Evolutionary conservation across 73 alveolate genomes (phyloP).

Genomic region (Uronychia binucleata): DNA sequence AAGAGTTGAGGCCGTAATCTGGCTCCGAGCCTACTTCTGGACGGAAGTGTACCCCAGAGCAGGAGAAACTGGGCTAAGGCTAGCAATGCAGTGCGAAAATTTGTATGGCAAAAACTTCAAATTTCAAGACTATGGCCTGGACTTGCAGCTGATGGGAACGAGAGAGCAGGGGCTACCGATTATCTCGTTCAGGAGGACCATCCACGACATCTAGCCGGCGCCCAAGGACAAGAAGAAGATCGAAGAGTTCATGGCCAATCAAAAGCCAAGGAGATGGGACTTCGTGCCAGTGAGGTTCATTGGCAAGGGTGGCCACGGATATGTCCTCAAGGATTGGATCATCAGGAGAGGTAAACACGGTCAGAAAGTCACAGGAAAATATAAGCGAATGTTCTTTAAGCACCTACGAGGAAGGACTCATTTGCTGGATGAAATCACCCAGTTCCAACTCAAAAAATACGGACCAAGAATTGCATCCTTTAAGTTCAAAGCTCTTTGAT

Average conservation of each 20-base stretch:
- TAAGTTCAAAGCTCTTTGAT: not conserved
- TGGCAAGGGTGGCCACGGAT: constrained; percentile 57
- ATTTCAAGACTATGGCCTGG: constrained; percentile 77
- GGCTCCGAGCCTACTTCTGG: constrained; percentile 60
- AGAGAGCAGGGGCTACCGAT: constrained; percentile 29
- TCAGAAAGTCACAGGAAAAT: constrained; percentile 29
- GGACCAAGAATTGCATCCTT: constrained; percentile 10
- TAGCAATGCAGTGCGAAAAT: constrained; percentile 60
- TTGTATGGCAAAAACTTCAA: constrained; percentile 51
- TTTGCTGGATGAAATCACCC: not conserved
- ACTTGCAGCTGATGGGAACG: constrained; percentile 48
- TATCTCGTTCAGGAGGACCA: not conserved
- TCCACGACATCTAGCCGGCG: constrained; percentile 51
- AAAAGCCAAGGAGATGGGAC: constrained; percentile 22
- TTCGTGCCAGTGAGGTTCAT: constrained; percentile 21
- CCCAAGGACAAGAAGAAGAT: constrained; percentile 17
- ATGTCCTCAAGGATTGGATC: constrained; percentile 48
- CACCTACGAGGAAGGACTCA: not conserved
- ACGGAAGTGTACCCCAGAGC: constrained; percentile 72
- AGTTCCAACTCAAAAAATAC: not conserved
- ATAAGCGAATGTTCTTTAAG: constrained; percentile 8
- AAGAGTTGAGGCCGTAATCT: constrained; percentile 80
- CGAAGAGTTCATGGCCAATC: constrained; percentile 2
- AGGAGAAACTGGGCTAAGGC: constrained; percentile 58
- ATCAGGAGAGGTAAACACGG: constrained; percentile 56